Evolutionary conservation across 2,329 filamentous ascomycete genomes (phyloP), one percentile per base, ranked within the genome.

Genomic region (Aspergillus flavus): DNA sequence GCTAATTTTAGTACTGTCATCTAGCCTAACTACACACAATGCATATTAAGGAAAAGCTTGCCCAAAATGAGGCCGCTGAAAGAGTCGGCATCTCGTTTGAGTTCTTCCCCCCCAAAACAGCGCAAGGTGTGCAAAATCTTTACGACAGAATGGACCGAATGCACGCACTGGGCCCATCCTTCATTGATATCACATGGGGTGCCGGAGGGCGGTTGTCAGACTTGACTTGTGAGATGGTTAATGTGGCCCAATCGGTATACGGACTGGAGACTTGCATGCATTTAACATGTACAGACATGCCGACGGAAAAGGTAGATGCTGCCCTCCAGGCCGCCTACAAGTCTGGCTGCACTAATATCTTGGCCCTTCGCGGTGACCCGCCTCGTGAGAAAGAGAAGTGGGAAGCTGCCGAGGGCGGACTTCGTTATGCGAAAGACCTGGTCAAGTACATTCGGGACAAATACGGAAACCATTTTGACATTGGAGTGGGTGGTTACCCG

Each of bases 141-240:
- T 99, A 99, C 85, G 95, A 99, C 73, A 92, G 95, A 71, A 98
- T 99, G 92, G 95, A 99, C 81, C 93, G 94, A 81, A 99, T 99
- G 95, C 93, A 97, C 80, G 88, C 90, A 73, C 87, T 96, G 67
- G 95, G 93, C 1, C 95, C 94, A 67, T 91, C 94, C 74, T 99
- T 99, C 83, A 93, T 99, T 78, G 95, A 99, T 80, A 91, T 99
- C 74, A 99, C 95, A 66, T 99, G 95, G 95, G 96, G 96, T 67
- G 95, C 95, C 58, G 95, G 95, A 70, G 95, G 95, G 55, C 89
- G 91, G 69, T 88, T 95, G 71, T 95, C 94, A 61, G 91, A 96
- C 75, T 82, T 99, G 73, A 99, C 95, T 48, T 94, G 91, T 79
- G 95, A 99, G 78, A 99, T 99, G 94, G 94, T 99, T 69, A 89